These are phyloP conservation scores for Lactuca saligna DNA, from an alignment of 129 eudicot genomes.

Conservation along the genomic window DNA sequence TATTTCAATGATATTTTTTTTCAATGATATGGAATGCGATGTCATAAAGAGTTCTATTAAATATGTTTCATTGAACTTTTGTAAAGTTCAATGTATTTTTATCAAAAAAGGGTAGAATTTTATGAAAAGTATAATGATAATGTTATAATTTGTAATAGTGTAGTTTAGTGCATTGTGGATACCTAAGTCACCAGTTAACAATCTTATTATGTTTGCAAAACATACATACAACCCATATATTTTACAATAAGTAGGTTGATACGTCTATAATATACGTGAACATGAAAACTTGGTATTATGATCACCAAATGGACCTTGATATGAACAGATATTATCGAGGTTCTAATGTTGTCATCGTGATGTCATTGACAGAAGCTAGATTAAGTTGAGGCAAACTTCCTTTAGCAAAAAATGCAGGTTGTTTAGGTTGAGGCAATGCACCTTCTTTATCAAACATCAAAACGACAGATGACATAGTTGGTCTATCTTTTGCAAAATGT, in stretches of 20 bases:
- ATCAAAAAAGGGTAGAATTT: too few relatives aligned
- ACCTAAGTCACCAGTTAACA: too few relatives aligned
- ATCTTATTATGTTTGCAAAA: too few relatives aligned
- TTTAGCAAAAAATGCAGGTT: conserved; percentile 30
- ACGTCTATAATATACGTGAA: too few relatives aligned
- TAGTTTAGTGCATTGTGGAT: too few relatives aligned
- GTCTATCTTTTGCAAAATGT: conserved; percentile 37
- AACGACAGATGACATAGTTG: conserved; percentile 33
- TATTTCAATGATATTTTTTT: too few relatives aligned
- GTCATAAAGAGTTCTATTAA: too few relatives aligned
- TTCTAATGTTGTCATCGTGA: conserved; percentile 11
- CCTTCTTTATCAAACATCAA: conserved; percentile 28
- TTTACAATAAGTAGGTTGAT: background rate
- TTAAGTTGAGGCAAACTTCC: background rate
- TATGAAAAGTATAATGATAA: too few relatives aligned
- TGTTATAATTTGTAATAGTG: too few relatives aligned
- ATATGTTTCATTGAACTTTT: too few relatives aligned
- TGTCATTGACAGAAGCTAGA: conserved; percentile 17
- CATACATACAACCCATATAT: background rate
- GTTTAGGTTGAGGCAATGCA: conserved; percentile 31
- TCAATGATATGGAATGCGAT: too few relatives aligned
- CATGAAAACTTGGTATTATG: background rate
- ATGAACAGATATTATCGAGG: conserved; percentile 16
- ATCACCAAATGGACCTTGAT: background rate
- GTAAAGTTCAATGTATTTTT: too few relatives aligned